Conservation (phyloP, 345 rosid species). For the Ailanthus altissimus region DNA sequence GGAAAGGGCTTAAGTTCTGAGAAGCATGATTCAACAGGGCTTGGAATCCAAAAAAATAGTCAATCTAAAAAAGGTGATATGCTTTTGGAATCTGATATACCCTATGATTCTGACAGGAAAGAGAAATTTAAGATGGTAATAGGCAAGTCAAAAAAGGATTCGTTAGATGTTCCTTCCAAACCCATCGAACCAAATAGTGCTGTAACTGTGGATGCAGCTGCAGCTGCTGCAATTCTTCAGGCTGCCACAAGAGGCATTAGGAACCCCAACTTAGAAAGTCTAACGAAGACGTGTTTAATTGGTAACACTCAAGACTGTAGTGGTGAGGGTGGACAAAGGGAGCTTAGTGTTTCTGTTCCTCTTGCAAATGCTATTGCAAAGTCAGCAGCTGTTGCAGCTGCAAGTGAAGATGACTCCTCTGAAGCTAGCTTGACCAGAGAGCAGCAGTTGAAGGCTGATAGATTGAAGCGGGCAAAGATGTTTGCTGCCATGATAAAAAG, state of each 20-base stretch:
- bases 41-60: constrained; percentile 45
- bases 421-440: constrained; percentile 67
- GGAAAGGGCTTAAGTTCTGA: constrained; percentile 42
- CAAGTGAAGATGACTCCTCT: constrained; percentile 68
- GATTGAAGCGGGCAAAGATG: constrained; percentile 94
- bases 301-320: constrained; percentile 40
- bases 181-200: constrained; percentile 49
- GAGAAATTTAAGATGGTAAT: constrained; percentile 80
- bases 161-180: constrained; percentile 52
- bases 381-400: constrained; percentile 57
- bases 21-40: constrained; percentile 40
- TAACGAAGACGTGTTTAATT: constrained; percentile 42
- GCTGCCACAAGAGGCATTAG: constrained; percentile 85
- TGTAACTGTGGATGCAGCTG: constrained; percentile 68
- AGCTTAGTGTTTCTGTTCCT: constrained; percentile 41
- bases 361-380: constrained; percentile 46
- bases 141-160: constrained; percentile 66
- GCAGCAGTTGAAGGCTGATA: constrained; percentile 88
- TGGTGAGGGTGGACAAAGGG: constrained; percentile 42
- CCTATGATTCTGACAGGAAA: constrained; percentile 62
- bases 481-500: constrained; percentile 77
- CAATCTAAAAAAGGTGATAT: constrained; percentile 44
- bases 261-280: constrained; percentile 61
- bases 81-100: constrained; percentile 51
- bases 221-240: constrained; percentile 93